Conservation (phyloP, 2,329 filamentous ascomycete species). For the Plectosphaerella sp. region DNA sequence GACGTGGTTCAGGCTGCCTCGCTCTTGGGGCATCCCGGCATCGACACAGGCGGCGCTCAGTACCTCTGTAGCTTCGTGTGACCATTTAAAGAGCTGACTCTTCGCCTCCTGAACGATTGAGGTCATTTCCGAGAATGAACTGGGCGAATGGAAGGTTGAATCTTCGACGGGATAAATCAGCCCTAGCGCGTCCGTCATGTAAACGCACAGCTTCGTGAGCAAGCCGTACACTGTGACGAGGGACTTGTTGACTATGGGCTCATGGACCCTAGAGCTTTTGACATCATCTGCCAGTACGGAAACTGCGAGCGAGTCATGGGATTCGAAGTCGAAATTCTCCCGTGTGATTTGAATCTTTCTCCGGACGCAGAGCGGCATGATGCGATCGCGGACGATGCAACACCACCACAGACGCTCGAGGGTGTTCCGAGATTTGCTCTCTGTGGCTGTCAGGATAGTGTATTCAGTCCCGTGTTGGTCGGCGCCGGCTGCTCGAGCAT, state of each 20-base stretch:
- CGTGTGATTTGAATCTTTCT: slow-evolving; percentile 1
- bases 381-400: slow-evolving; percentile 5
- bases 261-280: not conserved
- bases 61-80: not conserved
- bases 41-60: not conserved
- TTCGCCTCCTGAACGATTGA: not conserved
- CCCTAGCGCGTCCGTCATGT: not conserved
- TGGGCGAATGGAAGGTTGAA: not conserved
- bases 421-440: not conserved
- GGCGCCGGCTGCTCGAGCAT: not conserved
- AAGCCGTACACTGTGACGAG: not conserved
- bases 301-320: not conserved
- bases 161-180: not conserved
- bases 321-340: not conserved
- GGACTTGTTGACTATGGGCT: not conserved
- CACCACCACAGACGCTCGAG: slow-evolving; percentile 6
- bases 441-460: not conserved
- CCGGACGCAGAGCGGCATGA: slow-evolving; percentile 4
- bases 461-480: not conserved
- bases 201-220: not conserved
- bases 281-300: not conserved
- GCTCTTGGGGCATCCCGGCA: not conserved
- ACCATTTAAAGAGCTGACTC: not conserved
- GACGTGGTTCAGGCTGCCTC: not conserved
- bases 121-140: not conserved